These are phyloP conservation scores for Teunomyces stri DNA, from an alignment of 805 yeast genomes.

Conservation along the genomic window DNA sequence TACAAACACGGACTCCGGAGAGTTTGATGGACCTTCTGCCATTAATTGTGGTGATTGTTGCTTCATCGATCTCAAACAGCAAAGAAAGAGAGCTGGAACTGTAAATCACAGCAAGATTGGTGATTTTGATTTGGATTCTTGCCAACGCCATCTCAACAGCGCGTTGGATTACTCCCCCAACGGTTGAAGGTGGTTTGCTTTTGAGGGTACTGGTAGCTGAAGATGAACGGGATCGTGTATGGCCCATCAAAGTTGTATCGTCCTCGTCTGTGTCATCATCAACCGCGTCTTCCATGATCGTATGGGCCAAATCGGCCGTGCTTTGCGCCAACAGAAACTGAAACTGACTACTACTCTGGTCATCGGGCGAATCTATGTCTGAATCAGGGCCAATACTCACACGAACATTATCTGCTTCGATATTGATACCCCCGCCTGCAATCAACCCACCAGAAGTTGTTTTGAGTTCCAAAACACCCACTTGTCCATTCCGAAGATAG, in stretches of 20 bases:
- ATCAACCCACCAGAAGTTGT: slow-evolving; percentile 50
- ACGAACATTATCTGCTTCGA: slow-evolving; percentile 56
- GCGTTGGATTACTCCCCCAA: slow-evolving; percentile 56
- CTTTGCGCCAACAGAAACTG: slow-evolving; percentile 65
- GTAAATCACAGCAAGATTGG: slow-evolving; percentile 28
- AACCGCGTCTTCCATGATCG: slow-evolving; percentile 32
- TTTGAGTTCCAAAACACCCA: slow-evolving; percentile 54
- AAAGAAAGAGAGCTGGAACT: slow-evolving; percentile 14
- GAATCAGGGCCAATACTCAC: slow-evolving; percentile 38
- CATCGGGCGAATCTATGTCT: slow-evolving; percentile 28
- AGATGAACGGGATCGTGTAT: slow-evolving; percentile 7
- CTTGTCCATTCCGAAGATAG: slow-evolving; percentile 57
- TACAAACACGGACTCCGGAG: slow-evolving; percentile 38
- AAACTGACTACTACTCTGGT: slow-evolving; percentile 25
- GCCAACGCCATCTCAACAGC: slow-evolving; percentile 70
- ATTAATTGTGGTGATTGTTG: slow-evolving; percentile 39
- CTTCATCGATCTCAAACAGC: slow-evolving; percentile 29
- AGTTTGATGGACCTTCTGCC: slow-evolving; percentile 45
- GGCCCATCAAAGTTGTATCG: slow-evolving; percentile 2
- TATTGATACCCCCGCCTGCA: slow-evolving; percentile 73
- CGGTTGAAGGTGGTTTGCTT: slow-evolving; percentile 32
- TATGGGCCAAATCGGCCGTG: slow-evolving; percentile 69
- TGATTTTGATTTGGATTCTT: slow-evolving; percentile 51
- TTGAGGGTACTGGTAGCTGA: slow-evolving; percentile 16
- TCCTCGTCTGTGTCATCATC: slow-evolving; percentile 14